A percentile compares a stretch with the other conserved stretches of the same genome.
Evolutionary conservation across 1,284 basidiomycete species (phyloP).

Genomic region (Xerocomus nothofagi): DNA sequence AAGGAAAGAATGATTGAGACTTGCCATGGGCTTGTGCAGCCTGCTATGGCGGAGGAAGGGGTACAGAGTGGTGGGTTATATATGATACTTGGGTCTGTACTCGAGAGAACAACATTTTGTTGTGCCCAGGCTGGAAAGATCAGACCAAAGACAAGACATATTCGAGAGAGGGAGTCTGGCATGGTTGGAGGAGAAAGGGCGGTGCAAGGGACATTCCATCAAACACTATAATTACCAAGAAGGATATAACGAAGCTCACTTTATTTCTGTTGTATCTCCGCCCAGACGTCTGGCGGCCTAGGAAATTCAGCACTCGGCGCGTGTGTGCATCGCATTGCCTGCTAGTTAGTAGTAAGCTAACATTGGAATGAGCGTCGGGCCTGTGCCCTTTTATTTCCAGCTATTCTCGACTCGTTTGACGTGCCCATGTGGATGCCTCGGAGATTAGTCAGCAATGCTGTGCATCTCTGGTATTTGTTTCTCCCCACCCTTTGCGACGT

Average conservation of each 20-base stretch:
- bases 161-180: conserved; percentile 24
- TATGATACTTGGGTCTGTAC: conserved; percentile 43
- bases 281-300: background rate
- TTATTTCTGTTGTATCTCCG: conserved; percentile 15
- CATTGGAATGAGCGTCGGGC: too few species aligned
- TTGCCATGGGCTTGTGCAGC: conserved; percentile 50
- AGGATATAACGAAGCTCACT: background rate
- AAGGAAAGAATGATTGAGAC: conserved; percentile 9
- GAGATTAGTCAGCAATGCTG: conserved; percentile 11
- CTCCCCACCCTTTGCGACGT: background rate
- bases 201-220: background rate
- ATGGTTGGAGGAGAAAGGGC: conserved; percentile 12
- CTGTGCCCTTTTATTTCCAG: background rate
- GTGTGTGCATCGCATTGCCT: background rate
- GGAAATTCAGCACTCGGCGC: background rate
- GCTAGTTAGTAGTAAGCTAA: background rate
- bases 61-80: conserved; percentile 53
- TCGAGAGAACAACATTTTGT: conserved; percentile 42
- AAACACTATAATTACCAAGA: conserved; percentile 11
- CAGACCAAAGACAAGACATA: conserved; percentile 16
- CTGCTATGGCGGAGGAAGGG: conserved; percentile 23
- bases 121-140: conserved; percentile 14
- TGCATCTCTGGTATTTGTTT: background rate
- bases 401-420: too few species aligned
- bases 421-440: background rate